These are phyloP conservation scores for Chytridium lagenaria DNA, from an alignment of 371 early-diverging fungal species.

Conservation along the genomic window DNA sequence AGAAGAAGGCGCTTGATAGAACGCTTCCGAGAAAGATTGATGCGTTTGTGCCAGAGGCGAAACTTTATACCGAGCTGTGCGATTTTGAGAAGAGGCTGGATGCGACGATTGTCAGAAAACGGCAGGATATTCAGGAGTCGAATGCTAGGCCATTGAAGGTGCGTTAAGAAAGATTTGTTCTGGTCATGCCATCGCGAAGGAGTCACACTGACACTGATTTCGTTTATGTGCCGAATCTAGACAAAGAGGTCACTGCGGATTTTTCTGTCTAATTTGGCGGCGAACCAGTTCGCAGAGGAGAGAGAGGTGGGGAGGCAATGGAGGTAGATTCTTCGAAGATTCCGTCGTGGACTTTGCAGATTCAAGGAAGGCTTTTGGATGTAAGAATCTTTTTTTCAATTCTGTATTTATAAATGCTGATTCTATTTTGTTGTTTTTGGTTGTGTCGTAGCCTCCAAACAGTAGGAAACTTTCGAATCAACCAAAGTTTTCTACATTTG, in stretches of 20 bases:
- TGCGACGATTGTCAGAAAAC: conserved; percentile 85
- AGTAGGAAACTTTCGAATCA: conserved; percentile 33
- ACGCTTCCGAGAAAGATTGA: conserved; percentile 68
- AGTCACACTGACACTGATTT: not conserved
- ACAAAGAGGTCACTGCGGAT: conserved; percentile 84
- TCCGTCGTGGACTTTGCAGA: conserved; percentile 89
- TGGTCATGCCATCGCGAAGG: too few species aligned
- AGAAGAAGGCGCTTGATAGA: conserved; percentile 26
- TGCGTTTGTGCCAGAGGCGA: conserved; percentile 89
- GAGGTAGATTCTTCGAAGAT: conserved; percentile 31
- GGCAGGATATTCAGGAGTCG: conserved; percentile 87
- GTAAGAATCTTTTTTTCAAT: conserved; percentile 42
- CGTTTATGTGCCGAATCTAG: conserved; percentile 40
- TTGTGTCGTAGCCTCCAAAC: conserved; percentile 53
- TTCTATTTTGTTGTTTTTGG: not conserved
- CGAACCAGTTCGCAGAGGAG: conserved; percentile 69
- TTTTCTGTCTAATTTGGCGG: conserved; percentile 85
- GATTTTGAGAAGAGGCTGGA: conserved; percentile 89
- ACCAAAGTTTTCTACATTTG: conserved; percentile 86
- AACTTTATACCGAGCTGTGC: conserved; percentile 80
- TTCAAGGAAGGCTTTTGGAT: conserved; percentile 89
- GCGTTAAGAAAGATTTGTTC: conserved; percentile 12
- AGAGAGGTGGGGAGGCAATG: conserved; percentile 31
- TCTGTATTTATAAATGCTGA: not conserved
- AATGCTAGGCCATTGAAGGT: conserved; percentile 76